Evolutionary conservation across 148 eudicot species (phyloP), one percentile per base, ranked within the genome.

Genomic region (Beta vulgaris): DNA sequence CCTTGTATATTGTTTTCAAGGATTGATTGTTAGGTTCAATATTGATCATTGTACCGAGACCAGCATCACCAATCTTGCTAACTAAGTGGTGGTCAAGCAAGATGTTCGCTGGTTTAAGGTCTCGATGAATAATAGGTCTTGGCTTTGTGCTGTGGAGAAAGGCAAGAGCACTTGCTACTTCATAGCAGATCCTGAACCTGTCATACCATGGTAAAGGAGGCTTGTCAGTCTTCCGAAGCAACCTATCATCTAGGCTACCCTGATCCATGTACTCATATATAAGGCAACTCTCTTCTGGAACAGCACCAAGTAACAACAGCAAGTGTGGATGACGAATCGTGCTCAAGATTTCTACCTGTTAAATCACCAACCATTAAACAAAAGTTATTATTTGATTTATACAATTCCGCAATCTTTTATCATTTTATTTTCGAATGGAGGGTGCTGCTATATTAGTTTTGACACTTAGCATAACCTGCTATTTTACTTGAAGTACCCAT

Each of bases 21-120:
- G 85, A 62, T 66, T 43, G 36, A 1, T 90, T 73, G 23, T 76
- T 39, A 32, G 87, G 78, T 37, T 86, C 93, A 3, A 79, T 28
- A 46, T 82, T 73, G 26, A 92, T 77, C 91, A 89, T 84, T 37
- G 89, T 89, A 8, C 97, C 85, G 36, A 95, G 96, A 63, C 98
- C 98, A 14, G 93, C 98, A 55, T 95, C 98, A 9, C 98, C 97
- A 7, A 95, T 95, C 86, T 95, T 95, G 84, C 98, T 95, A 44
- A 92, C 97, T 7, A 88, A 75, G 78, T 95, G 88, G 36, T 81
- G 90, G 69, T 90, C 98, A 14, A 95, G 93, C 81, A 95, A 83
- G 74, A 95, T 92, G 83, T 95, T 95, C 66, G 97, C 92, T 0
- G 97, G 98, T 70, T 95, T 95, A 37, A 95, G 82, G 68, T 92